Percentiles rank a stretch among this genome's conserved stretches.
Conservation (phyloP, 106 monocot species). For the Allium cepa region DNA sequence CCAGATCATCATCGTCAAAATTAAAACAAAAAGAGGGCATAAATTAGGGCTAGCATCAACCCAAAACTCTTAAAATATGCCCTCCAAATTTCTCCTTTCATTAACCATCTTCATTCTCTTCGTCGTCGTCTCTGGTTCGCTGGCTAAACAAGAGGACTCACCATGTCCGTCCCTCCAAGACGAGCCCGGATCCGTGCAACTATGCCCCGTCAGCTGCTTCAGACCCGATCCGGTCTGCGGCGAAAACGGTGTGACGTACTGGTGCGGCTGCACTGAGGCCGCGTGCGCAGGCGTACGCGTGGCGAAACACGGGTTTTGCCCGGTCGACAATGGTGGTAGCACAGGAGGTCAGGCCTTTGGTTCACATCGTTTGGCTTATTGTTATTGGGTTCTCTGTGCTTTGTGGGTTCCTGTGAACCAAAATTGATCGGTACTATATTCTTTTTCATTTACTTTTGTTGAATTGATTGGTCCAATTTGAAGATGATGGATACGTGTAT, state of each 20-base stretch:
- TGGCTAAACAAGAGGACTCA: no score
- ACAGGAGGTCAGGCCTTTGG: slow-evolving; percentile 70
- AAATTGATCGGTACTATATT: no score
- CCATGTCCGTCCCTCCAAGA: background rate
- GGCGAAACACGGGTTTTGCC: slow-evolving; percentile 57
- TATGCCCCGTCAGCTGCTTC: slow-evolving; percentile 62
- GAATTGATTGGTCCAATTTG: no score
- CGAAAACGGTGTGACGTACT: slow-evolving; percentile 75
- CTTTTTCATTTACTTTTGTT: slow-evolving; percentile 35
- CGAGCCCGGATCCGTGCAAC: background rate
- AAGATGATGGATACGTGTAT: no score
- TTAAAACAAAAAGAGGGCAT: no score
- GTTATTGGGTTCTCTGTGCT: slow-evolving; percentile 71
- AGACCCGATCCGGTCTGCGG: slow-evolving; percentile 79
- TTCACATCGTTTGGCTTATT: slow-evolving; percentile 87
- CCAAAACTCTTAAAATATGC: no score
- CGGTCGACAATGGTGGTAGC: slow-evolving; percentile 41
- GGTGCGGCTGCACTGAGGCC: slow-evolving; percentile 81
- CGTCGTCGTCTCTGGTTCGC: no score
- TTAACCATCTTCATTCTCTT: no score
- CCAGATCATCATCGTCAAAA: no score
- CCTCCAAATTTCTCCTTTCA: no score
- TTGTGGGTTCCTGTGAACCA: background rate
- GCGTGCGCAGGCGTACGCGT: slow-evolving; percentile 64
- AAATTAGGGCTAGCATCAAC: no score